Base-by-base conservation (phyloP, 1,139 yeast species). In the Sugiyamaella xylanicola region DNA sequence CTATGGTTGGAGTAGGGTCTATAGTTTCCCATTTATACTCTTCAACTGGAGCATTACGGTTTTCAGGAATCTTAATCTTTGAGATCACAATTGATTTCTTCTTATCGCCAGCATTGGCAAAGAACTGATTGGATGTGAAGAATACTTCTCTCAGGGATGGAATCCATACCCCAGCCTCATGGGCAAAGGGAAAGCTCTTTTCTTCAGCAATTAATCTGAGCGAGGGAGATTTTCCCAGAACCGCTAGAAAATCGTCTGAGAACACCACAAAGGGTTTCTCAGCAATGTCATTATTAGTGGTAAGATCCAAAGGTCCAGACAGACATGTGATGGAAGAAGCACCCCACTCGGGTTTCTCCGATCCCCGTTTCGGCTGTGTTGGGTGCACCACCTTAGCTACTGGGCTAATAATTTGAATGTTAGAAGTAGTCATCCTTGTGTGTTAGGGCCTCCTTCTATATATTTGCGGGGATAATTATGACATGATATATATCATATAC, bases 141-240 rank as follows among this genome's bases (percentile, higher is more conserved):
- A 59, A 58, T 32, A 64, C 68, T 27, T 61, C 63, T 5, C 66
- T 55, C 1, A 57, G 49, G 3, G 50, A 37, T 1, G 65, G 63
- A 25, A 61, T 51, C 65, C 63, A 63, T 8, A 63, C 60, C 2
- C 66, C 67, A 8, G 66, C 68, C 44, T 63, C 67, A 49, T 63
- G 68, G 1, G 68, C 68, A 54, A 62, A 64, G 17, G 56, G 61
- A 25, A 54, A 59, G 2, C 19, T 39, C n/a, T 29, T 42, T 22
- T 58, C 56, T 27, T 56, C 54, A 3, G 60, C 60, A 35, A 59
- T 53, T 4, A 59, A 22, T 21, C 47, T 42, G 19, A 59, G 54
- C n/a, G 45, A 16, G 2, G 62, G 62, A 21, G 39, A 15, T 1
- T 41, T 50, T 15, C 60, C 59, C 15, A 55, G 29, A 3, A 59